Conservation (phyloP, 805 yeast genomes). For the Kodamaea leandrae region DNA sequence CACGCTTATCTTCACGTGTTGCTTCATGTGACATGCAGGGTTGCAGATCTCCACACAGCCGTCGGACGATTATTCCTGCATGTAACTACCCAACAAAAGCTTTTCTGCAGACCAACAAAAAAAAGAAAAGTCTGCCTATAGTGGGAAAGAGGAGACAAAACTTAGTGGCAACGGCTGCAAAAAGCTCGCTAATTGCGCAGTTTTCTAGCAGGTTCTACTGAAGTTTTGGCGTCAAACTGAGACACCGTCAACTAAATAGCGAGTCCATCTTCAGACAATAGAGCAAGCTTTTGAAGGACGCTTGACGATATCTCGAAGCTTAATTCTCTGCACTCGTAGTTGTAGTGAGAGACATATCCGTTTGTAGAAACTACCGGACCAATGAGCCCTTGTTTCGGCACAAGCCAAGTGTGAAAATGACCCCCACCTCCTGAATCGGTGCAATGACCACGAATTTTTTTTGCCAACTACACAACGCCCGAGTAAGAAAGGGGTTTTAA, state of each 20-base stretch:
- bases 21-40: too few relatives aligned
- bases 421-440: background rate
- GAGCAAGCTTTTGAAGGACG: too few relatives aligned
- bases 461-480: background rate
- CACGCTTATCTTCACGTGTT: too few relatives aligned
- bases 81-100: constrained; percentile 4
- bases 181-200: background rate
- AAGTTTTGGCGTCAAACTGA: background rate
- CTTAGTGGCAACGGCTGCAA: background rate
- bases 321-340: too few relatives aligned
- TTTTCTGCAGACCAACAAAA: constrained; percentile 4
- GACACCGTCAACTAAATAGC: too few relatives aligned
- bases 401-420: background rate
- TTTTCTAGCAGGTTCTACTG: background rate
- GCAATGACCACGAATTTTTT: background rate
- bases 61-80: background rate
- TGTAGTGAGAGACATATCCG: too few relatives aligned
- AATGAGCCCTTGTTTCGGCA: too few relatives aligned
- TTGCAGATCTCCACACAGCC: background rate
- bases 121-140: background rate
- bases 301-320: too few relatives aligned
- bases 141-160: constrained; percentile 1
- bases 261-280: too few relatives aligned
- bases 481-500: background rate
- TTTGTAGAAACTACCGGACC: too few relatives aligned